These are phyloP conservation scores for Fraxinus xanthoxyloides DNA, from an alignment of 305 asterid species.

Conservation along the genomic window DNA sequence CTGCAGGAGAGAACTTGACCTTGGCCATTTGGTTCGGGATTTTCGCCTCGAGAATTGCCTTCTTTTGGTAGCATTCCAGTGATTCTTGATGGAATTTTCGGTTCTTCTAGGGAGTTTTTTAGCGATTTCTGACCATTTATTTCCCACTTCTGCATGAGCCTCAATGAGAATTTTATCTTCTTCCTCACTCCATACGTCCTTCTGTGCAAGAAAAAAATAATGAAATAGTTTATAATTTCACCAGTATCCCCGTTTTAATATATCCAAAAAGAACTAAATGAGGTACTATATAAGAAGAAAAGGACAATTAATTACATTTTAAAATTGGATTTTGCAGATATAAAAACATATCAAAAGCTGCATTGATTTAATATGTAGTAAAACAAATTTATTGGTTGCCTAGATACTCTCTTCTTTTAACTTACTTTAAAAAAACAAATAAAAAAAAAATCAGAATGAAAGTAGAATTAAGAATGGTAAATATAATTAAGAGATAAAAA, in stretches of 20 bases:
- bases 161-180: constrained; percentile 66
- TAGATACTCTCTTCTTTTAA: neutral
- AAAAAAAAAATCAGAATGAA: neutral
- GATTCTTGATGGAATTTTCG: constrained; percentile 91
- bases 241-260: neutral
- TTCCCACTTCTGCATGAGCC: constrained; percentile 66
- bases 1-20: constrained; percentile 60
- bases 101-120: constrained; percentile 72
- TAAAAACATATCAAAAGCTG: neutral
- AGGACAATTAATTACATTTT: neutral
- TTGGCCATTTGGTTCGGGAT: constrained; percentile 71
- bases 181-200: constrained; percentile 79
- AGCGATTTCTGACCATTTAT: constrained; percentile 93
- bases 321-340: neutral
- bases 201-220: constrained; percentile 36
- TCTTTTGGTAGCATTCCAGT: constrained; percentile 89
- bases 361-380: neutral
- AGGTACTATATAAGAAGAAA: neutral
- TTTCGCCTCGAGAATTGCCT: constrained; percentile 67
- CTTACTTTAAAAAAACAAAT: too few relatives aligned
- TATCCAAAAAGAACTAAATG: neutral
- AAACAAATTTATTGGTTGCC: neutral
- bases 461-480: constrained; percentile 11
- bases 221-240: neutral
- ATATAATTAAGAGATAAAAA: constrained; percentile 1